These are phyloP conservation scores for Astragalus glycyphyllos DNA, from an alignment of 306 rosid genomes.

Conservation along the genomic window DNA sequence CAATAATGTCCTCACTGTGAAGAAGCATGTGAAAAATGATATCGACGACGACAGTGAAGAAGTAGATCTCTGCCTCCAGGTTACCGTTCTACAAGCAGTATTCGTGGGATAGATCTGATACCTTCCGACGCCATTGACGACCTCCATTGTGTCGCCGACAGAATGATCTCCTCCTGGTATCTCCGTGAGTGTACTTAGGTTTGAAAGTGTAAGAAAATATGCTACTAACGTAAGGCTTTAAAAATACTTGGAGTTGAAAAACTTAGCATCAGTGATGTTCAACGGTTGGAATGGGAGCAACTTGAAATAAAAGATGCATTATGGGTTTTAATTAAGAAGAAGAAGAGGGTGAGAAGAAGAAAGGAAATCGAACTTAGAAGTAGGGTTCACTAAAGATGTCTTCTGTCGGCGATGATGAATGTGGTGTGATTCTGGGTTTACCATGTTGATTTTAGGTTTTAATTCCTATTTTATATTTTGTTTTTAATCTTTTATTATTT, in stretches of 20 bases:
- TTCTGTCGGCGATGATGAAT: no score
- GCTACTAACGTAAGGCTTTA: constrained; percentile 78
- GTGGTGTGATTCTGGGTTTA: no score
- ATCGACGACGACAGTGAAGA: constrained; percentile 74
- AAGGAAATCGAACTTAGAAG: no score
- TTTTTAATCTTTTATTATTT: no score
- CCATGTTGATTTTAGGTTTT: no score
- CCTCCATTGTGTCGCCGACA: constrained; percentile 82
- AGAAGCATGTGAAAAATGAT: constrained; percentile 80
- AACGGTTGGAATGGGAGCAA: constrained; percentile 88
- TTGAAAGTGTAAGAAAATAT: constrained; percentile 83
- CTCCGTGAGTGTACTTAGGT: constrained; percentile 91
- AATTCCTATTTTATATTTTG: no score
- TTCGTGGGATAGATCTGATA: constrained; percentile 94
- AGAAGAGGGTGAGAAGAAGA: no score
- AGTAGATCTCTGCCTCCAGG: constrained; percentile 73
- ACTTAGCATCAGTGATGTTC: constrained; percentile 91
- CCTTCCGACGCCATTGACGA: constrained; percentile 74
- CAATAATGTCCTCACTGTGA: constrained; percentile 61
- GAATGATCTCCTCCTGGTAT: constrained; percentile 86
- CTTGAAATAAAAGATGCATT: no score
- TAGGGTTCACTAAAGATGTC: no score
- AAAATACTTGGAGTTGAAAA: constrained; percentile 76
- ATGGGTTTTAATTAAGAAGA: no score
- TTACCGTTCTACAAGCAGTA: constrained; percentile 76